These are phyloP conservation scores for Ustilago nuda DNA, from an alignment of 1,284 basidiomycete species.

Conservation along the genomic window DNA sequence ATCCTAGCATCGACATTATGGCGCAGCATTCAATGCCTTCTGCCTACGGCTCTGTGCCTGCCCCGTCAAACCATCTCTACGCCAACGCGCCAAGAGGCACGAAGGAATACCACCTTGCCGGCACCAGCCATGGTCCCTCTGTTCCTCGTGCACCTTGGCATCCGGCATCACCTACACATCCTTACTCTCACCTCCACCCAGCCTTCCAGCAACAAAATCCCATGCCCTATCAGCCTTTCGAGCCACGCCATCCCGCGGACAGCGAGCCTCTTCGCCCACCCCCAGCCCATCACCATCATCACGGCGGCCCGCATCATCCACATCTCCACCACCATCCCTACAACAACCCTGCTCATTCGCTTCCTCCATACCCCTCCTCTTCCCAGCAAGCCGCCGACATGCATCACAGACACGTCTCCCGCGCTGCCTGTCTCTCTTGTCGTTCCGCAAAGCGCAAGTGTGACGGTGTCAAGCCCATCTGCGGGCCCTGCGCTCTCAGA, in stretches of 20 bases:
- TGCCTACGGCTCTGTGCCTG: slow-evolving; percentile 20
- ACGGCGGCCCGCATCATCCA: slow-evolving; percentile 20
- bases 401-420: slow-evolving; percentile 49
- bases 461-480: slow-evolving; percentile 57
- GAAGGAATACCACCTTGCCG: slow-evolving; percentile 36
- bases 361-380: slow-evolving; percentile 24
- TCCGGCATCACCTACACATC: slow-evolving; percentile 9
- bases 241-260: slow-evolving; percentile 22
- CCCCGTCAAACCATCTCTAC: slow-evolving; percentile 15
- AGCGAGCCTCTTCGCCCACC: slow-evolving; percentile 23
- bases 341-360: slow-evolving; percentile 9
- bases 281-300: slow-evolving; percentile 24
- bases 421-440: slow-evolving; percentile 61
- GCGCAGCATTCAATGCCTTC: slow-evolving; percentile 28
- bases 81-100: slow-evolving; percentile 28
- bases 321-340: slow-evolving; percentile 39
- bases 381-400: slow-evolving; percentile 29
- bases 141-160: slow-evolving; percentile 22
- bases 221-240: slow-evolving; percentile 28
- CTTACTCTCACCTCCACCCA: slow-evolving; percentile 24
- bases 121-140: slow-evolving; percentile 3
- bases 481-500: slow-evolving; percentile 53
- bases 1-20: slow-evolving; percentile 19
- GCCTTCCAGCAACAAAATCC: slow-evolving; percentile 21
- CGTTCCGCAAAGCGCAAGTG: slow-evolving; percentile 61